phyloP scores from a whole-genome alignment of 1,284 basidiomycete species.

The Vanrija pseudolonga region DNA sequence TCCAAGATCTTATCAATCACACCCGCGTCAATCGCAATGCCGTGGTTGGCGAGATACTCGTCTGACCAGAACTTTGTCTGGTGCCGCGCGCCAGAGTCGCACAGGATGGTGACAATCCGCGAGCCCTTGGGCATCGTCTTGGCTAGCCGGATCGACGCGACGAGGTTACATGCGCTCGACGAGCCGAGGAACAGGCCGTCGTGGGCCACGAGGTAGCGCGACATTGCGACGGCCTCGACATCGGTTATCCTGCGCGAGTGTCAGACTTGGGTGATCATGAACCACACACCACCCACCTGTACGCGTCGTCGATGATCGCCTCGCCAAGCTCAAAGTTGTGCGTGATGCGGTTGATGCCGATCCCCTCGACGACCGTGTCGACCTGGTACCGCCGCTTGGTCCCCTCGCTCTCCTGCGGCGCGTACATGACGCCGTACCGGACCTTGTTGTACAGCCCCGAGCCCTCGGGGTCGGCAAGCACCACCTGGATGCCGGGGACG shows the following conservation, averaged over 20 bases:
- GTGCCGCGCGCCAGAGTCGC: conserved; percentile 78
- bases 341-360: conserved; percentile 63
- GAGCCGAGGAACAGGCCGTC: conserved; percentile 96
- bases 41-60: conserved; percentile 63
- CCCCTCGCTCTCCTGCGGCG: conserved; percentile 85
- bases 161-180: conserved; percentile 91
- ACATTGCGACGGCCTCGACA: conserved; percentile 86
- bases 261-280: neutral
- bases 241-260: conserved; percentile 66
- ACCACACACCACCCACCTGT: conserved; percentile 59
- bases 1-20: conserved; percentile 24
- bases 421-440: conserved; percentile 91
- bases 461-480: conserved; percentile 83
- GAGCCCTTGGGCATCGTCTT: conserved; percentile 61
- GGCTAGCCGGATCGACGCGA: conserved; percentile 76
- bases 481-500: conserved; percentile 58
- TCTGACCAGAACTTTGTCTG: conserved; percentile 84
- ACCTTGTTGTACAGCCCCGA: conserved; percentile 95
- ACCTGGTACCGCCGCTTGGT: conserved; percentile 75
- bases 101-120: conserved; percentile 83
- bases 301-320: conserved; percentile 78
- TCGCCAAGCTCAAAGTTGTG: conserved; percentile 79
- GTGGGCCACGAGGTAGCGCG: conserved; percentile 76
- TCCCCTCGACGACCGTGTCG: conserved; percentile 73
- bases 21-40: conserved; percentile 55